phyloP scores from a whole-genome alignment of 176 grass and related monocot genomes.

The Avena eriantha region DNA sequence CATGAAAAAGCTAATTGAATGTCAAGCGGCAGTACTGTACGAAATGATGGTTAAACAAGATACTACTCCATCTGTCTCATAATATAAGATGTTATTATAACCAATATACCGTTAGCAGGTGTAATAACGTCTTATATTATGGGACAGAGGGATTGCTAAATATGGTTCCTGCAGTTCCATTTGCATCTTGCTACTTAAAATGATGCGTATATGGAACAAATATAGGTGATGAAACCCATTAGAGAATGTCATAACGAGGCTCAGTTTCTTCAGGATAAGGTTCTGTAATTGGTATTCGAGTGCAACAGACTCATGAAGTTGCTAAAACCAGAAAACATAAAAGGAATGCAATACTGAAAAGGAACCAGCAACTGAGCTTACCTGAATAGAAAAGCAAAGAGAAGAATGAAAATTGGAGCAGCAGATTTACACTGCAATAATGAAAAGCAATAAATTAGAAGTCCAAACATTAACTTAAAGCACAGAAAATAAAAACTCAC shows the following conservation, averaged over 20 bases:
- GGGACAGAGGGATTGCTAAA: neutral
- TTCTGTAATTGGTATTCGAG: slow-evolving; percentile 18
- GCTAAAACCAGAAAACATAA: slow-evolving; percentile 18
- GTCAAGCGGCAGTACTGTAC: neutral
- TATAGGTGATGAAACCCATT: slow-evolving; percentile 3
- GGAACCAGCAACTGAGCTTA: slow-evolving; percentile 40
- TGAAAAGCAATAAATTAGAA: slow-evolving; percentile 35
- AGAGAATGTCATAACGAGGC: neutral
- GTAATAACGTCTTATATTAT: too few species aligned
- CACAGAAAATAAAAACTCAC: slow-evolving; percentile 22
- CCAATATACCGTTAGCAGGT: too few species aligned
- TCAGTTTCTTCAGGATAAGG: slow-evolving; percentile 33
- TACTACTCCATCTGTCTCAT: neutral
- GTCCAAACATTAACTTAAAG: slow-evolving; percentile 16
- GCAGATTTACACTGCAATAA: slow-evolving; percentile 94
- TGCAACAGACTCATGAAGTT: neutral
- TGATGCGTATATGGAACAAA: neutral
- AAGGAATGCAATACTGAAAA: neutral
- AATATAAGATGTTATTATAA: too few species aligned
- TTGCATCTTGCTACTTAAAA: slow-evolving; percentile 1
- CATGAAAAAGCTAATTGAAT: neutral
- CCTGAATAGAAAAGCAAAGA: slow-evolving; percentile 99
- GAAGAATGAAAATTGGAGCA: slow-evolving; percentile 90
- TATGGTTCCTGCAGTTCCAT: neutral
- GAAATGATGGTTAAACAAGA: slow-evolving; percentile 9